A percentile compares a stretch with the other conserved stretches of the same genome.
These are phyloP conservation scores for Hymenoscyphus albidus DNA, from an alignment of 2,329 filamentous ascomycete species.

Conservation along the genomic window DNA sequence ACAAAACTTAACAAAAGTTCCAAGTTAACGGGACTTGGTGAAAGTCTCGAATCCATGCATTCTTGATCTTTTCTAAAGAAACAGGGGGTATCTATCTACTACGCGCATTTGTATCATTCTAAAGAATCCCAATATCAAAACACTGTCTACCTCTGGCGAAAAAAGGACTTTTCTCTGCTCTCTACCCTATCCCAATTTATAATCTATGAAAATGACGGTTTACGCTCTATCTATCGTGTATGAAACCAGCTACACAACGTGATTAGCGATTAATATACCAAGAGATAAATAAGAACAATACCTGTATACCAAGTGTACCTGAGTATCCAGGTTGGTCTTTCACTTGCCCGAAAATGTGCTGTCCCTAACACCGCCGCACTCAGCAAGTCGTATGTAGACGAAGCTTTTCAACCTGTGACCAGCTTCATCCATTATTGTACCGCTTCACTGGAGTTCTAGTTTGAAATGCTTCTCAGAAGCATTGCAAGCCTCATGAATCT, in stretches of 20 bases:
- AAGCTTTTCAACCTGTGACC: background rate
- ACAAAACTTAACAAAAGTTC: background rate
- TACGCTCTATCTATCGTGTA: background rate
- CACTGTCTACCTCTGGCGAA: background rate
- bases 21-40: background rate
- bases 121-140: background rate
- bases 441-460: background rate
- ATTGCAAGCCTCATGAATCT: conserved; percentile 7
- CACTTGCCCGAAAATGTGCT: background rate
- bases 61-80: background rate
- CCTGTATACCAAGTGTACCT: background rate
- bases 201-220: background rate
- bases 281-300: background rate
- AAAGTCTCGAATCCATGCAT: background rate
- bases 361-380: background rate
- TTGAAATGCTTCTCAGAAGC: conserved; percentile 5
- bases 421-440: background rate
- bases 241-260: background rate
- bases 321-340: background rate
- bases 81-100: background rate
- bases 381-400: background rate
- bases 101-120: background rate
- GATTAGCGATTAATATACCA: background rate
- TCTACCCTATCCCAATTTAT: background rate
- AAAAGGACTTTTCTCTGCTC: background rate